Conservation (phyloP, 305 asterid species). For the Fraxinus xanthoxyloides region DNA sequence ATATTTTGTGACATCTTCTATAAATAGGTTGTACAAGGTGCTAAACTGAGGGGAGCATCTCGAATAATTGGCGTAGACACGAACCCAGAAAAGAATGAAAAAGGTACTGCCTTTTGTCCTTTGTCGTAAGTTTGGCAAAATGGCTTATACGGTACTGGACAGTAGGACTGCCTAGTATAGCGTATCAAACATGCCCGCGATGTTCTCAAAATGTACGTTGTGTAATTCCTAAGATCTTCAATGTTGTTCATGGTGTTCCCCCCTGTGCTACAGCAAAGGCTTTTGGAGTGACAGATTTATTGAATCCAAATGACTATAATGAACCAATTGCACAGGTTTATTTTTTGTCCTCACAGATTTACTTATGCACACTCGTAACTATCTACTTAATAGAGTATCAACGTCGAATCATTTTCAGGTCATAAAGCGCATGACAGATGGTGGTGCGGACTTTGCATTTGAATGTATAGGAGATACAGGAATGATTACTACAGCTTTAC, state of each 20-base stretch:
- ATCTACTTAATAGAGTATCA: neutral
- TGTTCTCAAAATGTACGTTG: constrained; percentile 1
- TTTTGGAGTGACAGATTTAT: constrained; percentile 84
- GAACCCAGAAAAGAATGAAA: constrained; percentile 61
- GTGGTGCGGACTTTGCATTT: constrained; percentile 92
- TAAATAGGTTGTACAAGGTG: constrained; percentile 92
- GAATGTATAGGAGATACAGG: constrained; percentile 94
- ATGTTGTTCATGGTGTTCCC: no score
- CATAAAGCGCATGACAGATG: constrained; percentile 66
- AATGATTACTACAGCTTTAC: constrained; percentile 71
- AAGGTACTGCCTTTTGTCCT: constrained; percentile 38
- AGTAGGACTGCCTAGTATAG: neutral
- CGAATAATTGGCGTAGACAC: constrained; percentile 84
- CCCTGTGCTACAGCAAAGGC: constrained; percentile 67
- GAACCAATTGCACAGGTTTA: constrained; percentile 89
- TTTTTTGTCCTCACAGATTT: neutral
- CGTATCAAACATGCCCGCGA: neutral
- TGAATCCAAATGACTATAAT: constrained; percentile 69
- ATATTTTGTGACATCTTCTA: constrained; percentile 5
- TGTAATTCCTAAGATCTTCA: constrained; percentile 1
- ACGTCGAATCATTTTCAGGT: constrained; percentile 49
- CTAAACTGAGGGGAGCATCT: constrained; percentile 84
- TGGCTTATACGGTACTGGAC: neutral
- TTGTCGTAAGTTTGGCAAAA: neutral
- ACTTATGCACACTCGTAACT: neutral